Evolutionary conservation across 2,329 filamentous ascomycete genomes (phyloP).

Genomic region (Ilyonectria mors-panacis): DNA sequence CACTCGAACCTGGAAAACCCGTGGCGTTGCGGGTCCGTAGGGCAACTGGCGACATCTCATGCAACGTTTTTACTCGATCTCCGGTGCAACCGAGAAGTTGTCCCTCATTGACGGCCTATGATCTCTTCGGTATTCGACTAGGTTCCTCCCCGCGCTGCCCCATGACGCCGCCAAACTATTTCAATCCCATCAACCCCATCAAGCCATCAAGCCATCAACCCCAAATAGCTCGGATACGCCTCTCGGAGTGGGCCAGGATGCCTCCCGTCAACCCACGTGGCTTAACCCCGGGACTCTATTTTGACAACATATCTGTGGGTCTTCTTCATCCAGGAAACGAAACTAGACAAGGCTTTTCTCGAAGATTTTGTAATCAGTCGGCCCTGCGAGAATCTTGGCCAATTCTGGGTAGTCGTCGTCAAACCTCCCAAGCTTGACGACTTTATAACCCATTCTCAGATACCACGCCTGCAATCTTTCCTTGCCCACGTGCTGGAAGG

Average conservation of each 20-base stretch:
- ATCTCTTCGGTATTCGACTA: not conserved
- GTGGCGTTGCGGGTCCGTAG: no score
- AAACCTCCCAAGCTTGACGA: slow-evolving; percentile 48
- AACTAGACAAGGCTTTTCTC: slow-evolving; percentile 42
- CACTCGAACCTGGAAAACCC: no score
- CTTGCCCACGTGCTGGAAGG: slow-evolving; percentile 47
- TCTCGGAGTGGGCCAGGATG: not conserved
- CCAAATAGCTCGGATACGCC: not conserved
- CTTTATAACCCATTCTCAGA: slow-evolving; percentile 46
- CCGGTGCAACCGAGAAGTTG: no score
- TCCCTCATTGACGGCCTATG: no score
- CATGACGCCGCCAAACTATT: not conserved
- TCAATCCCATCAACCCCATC: not conserved
- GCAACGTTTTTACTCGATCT: no score
- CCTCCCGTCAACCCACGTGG: not conserved
- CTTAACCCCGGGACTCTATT: not conserved
- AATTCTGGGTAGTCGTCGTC: slow-evolving; percentile 48
- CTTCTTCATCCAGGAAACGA: not conserved
- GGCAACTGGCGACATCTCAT: no score
- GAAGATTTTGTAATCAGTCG: slow-evolving; percentile 48
- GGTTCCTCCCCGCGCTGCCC: not conserved
- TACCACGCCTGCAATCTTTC: slow-evolving; percentile 49
- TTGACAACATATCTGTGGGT: not conserved
- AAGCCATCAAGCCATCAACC: no score
- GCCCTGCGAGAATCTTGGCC: slow-evolving; percentile 44